Percentiles rank a stretch among this genome's conserved stretches.
Evolutionary conservation across 108 stramenopile genomes (phyloP).

Genomic region (Ochromonas danica): DNA sequence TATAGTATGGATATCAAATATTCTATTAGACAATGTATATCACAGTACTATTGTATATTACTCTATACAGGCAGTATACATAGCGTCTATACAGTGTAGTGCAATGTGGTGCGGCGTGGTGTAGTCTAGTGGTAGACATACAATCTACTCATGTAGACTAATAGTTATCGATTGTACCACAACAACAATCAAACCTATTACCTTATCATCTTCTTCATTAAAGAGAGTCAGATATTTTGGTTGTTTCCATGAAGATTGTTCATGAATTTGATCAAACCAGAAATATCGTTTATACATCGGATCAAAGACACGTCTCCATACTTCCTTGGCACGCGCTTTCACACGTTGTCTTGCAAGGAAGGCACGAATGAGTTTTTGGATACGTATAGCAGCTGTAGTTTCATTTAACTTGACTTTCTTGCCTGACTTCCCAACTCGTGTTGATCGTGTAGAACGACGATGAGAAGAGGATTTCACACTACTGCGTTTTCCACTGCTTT

Average conservation of each 20-base stretch:
- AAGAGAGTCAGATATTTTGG: slow-evolving; percentile 21
- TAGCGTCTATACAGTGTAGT: slow-evolving; percentile 15
- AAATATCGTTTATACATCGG: slow-evolving; percentile 30
- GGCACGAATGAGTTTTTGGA: neutral
- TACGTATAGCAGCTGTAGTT: slow-evolving; percentile 18
- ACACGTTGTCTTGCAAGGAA: slow-evolving; percentile 25
- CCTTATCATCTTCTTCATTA: slow-evolving; percentile 26
- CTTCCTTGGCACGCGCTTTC: neutral
- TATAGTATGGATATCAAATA: slow-evolving; percentile 17
- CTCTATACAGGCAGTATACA: slow-evolving; percentile 15
- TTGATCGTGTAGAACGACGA: slow-evolving; percentile 14
- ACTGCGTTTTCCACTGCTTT: no score
- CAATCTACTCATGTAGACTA: slow-evolving; percentile 26
- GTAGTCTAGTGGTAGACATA: slow-evolving; percentile 22
- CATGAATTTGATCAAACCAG: slow-evolving; percentile 34
- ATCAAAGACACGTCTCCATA: slow-evolving; percentile 30
- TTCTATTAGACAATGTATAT: slow-evolving; percentile 17
- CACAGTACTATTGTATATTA: slow-evolving; percentile 17
- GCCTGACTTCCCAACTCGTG: slow-evolving; percentile 13
- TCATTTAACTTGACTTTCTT: slow-evolving; percentile 17
- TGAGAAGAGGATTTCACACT: no score
- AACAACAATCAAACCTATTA: slow-evolving; percentile 21
- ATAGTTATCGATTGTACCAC: slow-evolving; percentile 18
- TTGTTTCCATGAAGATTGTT: slow-evolving; percentile 34
- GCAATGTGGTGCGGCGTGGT: slow-evolving; percentile 12